Evolutionary conservation across 2,329 filamentous ascomycete genomes (phyloP).

Genomic region (Verticillium alfalfae): DNA sequence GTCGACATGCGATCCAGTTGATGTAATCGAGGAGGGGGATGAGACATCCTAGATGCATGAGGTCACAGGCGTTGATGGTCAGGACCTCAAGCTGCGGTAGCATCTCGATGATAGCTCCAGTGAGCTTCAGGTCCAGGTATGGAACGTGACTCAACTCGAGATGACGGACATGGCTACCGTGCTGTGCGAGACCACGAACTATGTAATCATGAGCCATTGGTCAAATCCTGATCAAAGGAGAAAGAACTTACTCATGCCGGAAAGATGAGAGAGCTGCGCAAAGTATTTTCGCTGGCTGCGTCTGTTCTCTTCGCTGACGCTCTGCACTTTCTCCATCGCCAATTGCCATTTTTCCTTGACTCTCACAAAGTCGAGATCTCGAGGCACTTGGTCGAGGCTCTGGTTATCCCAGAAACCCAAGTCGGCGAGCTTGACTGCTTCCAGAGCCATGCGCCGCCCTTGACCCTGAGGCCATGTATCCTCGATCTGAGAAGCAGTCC

Average conservation of each 20-base stretch:
- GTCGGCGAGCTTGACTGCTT: background rate
- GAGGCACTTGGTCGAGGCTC: background rate
- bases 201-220: background rate
- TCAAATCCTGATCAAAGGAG: background rate
- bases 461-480: background rate
- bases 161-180: constrained; percentile 12
- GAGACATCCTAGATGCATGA: constrained; percentile 17
- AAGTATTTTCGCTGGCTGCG: background rate
- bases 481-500: background rate
- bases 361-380: background rate
- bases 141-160: constrained; percentile 18
- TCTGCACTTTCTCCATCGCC: background rate
- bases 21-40: constrained; percentile 12
- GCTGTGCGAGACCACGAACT: constrained; percentile 5
- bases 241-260: background rate
- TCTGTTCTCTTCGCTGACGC: background rate
- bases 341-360: background rate
- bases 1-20: constrained; percentile 8
- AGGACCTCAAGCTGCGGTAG: constrained; percentile 15
- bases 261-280: background rate
- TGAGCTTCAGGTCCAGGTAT: constrained; percentile 12
- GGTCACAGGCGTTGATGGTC: constrained; percentile 20
- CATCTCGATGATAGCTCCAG: constrained; percentile 12
- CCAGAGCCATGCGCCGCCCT: background rate
- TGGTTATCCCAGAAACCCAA: background rate